These are phyloP conservation scores for Camelina sativa DNA, from an alignment of 345 rosid species.

Conservation along the genomic window DNA sequence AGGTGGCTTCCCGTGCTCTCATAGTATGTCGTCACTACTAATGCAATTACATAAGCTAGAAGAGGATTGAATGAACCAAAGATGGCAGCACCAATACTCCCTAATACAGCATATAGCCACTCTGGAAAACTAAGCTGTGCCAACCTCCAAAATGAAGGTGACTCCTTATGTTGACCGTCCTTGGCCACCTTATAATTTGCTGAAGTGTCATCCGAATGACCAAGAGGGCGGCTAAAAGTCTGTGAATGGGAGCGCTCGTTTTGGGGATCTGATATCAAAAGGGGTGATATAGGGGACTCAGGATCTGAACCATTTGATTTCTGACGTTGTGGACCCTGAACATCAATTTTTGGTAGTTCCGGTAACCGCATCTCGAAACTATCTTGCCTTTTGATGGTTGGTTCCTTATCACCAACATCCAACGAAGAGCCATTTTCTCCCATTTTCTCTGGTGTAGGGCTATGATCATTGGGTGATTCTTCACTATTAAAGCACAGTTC, in stretches of 20 bases:
- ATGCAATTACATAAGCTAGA: slow-evolving; percentile 88
- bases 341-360: slow-evolving; percentile 91
- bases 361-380: slow-evolving; percentile 97
- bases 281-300: slow-evolving; percentile 99
- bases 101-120: slow-evolving; percentile 97
- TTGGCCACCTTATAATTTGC: slow-evolving; percentile 55
- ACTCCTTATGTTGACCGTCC: slow-evolving; percentile 57
- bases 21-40: slow-evolving; percentile 86
- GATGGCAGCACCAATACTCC: slow-evolving; percentile 97
- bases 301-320: slow-evolving; percentile 93
- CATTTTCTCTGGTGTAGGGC: slow-evolving; percentile 82
- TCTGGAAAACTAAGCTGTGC: slow-evolving; percentile 96
- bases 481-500: slow-evolving; percentile 64
- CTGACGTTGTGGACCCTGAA: slow-evolving; percentile 66
- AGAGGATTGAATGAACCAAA: slow-evolving; percentile 99
- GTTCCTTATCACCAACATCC: slow-evolving; percentile 79
- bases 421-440: slow-evolving; percentile 66
- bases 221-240: slow-evolving; percentile 91
- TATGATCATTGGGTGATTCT: slow-evolving; percentile 72
- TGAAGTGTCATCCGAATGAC: slow-evolving; percentile 74
- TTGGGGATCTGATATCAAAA: slow-evolving; percentile 95
- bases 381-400: slow-evolving; percentile 93
- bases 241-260: slow-evolving; percentile 99
- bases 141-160: slow-evolving; percentile 91
- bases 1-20: slow-evolving; percentile 49